phyloP scores from a whole-genome alignment of 2,329 filamentous ascomycete genomes.

The Talaromyces sp. region DNA sequence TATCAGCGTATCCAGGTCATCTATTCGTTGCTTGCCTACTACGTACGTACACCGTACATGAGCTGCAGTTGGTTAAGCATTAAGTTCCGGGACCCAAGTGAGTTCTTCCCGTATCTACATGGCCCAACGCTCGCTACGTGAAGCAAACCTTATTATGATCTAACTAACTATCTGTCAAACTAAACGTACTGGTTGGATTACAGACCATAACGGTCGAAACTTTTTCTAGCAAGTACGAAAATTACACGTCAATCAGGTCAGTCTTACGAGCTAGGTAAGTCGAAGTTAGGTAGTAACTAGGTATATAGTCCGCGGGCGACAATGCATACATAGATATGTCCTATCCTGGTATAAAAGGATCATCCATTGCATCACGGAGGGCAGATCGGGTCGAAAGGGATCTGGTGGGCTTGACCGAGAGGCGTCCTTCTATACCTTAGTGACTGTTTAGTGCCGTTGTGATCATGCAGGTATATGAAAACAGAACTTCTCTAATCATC shows the following conservation, averaged over 20 bases:
- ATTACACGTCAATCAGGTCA: neutral
- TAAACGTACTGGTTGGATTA: neutral
- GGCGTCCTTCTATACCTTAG: neutral
- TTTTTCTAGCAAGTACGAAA: neutral
- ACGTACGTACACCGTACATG: no score
- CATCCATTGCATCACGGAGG: neutral
- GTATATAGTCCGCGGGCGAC: neutral
- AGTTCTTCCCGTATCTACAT: neutral
- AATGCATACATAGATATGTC: neutral
- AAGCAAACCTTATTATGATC: neutral
- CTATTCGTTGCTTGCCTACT: neutral
- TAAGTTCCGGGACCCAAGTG: neutral
- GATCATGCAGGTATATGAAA: neutral
- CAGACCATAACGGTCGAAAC: neutral
- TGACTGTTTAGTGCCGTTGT: neutral
- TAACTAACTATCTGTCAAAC: neutral
- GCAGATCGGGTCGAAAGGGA: slow-evolving; percentile 9
- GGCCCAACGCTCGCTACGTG: neutral
- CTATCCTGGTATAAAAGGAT: neutral
- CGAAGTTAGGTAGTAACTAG: neutral
- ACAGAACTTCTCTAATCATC: neutral
- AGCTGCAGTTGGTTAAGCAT: neutral
- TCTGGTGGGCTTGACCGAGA: neutral
- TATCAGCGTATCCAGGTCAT: neutral
- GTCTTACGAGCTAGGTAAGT: neutral